phyloP scores from a whole-genome alignment of 1,284 basidiomycete species.

The Puccinia horiana region DNA sequence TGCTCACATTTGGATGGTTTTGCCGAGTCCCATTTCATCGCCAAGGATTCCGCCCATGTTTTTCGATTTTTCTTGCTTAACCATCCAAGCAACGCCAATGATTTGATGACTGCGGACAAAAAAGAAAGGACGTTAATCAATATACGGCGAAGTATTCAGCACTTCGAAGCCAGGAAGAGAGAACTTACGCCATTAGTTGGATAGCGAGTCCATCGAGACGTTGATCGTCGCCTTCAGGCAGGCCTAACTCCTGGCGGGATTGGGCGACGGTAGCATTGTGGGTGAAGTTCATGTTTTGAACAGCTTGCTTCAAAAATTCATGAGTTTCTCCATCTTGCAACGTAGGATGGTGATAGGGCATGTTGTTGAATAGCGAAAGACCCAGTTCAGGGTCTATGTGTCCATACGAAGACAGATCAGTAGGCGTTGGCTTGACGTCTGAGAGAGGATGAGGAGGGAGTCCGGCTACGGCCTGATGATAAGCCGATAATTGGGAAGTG shows the following conservation, averaged over 20 bases:
- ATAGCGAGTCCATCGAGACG: neutral
- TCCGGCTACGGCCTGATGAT: neutral
- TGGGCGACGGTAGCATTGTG: slow-evolving; percentile 28
- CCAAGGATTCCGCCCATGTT: slow-evolving; percentile 32
- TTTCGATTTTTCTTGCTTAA: slow-evolving; percentile 66
- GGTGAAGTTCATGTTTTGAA: slow-evolving; percentile 21
- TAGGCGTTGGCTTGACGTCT: neutral
- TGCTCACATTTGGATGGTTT: slow-evolving; percentile 14
- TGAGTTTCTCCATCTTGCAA: neutral
- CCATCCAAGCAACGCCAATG: slow-evolving; percentile 70
- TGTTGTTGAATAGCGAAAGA: neutral
- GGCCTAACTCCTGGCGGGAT: neutral
- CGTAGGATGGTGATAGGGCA: neutral
- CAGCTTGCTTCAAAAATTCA: slow-evolving; percentile 29
- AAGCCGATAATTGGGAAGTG: neutral
- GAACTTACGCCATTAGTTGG: slow-evolving; percentile 31
- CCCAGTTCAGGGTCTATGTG: neutral
- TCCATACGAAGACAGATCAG: neutral
- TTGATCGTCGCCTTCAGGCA: neutral
- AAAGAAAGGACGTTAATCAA: neutral
- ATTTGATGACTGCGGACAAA: slow-evolving; percentile 62
- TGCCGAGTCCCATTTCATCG: slow-evolving; percentile 38
- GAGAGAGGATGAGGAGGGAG: neutral
- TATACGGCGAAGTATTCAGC: neutral
- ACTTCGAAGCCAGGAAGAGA: neutral